Evolutionary conservation across 2,329 filamentous ascomycete species (phyloP).

Genomic region (Curvularia sp.): DNA sequence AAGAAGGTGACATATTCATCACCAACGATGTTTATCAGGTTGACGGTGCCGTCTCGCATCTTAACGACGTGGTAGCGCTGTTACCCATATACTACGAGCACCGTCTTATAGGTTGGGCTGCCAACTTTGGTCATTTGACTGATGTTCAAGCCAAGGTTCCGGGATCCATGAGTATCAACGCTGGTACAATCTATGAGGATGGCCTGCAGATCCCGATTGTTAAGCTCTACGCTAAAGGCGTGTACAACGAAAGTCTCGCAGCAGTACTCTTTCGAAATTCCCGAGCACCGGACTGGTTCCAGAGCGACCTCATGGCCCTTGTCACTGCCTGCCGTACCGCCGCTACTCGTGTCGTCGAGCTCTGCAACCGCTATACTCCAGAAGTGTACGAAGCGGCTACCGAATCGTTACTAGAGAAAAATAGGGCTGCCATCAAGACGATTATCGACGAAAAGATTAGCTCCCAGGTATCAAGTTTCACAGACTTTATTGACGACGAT

Average conservation of each 20-base stretch:
- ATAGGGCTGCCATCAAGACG: conserved; percentile 54
- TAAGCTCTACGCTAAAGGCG: conserved; percentile 56
- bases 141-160: conserved; percentile 56
- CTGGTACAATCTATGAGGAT: conserved; percentile 58
- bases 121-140: conserved; percentile 60
- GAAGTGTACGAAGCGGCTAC: conserved; percentile 57
- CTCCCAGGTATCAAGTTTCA: conserved; percentile 53
- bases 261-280: conserved; percentile 58
- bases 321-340: conserved; percentile 57
- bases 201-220: conserved; percentile 59
- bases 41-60: conserved; percentile 58
- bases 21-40: conserved; percentile 61
- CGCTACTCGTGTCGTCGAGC: conserved; percentile 54
- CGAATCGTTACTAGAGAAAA: conserved; percentile 54
- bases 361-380: conserved; percentile 54
- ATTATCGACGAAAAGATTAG: conserved; percentile 57
- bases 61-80: conserved; percentile 60
- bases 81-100: conserved; percentile 57
- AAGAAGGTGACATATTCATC: conserved; percentile 60
- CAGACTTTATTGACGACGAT: conserved; percentile 60
- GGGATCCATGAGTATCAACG: conserved; percentile 60
- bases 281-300: conserved; percentile 58
- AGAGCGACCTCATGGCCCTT: conserved; percentile 57
- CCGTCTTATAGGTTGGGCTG: conserved; percentile 57
- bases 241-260: conserved; percentile 55